Conservation (phyloP, 2,329 filamentous ascomycete genomes). For the Trichoderma polysporum region DNA sequence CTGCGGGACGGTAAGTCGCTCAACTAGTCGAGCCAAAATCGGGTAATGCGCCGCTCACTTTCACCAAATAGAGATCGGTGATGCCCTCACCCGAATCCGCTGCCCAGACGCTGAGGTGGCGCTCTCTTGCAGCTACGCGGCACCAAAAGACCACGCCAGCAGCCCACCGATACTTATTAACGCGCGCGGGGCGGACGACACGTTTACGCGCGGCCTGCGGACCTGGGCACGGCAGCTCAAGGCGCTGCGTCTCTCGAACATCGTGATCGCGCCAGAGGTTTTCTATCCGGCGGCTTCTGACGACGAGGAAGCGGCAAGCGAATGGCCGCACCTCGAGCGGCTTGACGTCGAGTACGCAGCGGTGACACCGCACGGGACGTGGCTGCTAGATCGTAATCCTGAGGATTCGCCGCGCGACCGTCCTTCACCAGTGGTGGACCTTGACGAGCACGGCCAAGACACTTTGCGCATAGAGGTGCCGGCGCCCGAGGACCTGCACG, state of each 20-base stretch:
- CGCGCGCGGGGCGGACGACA: background rate
- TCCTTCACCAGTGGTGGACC: background rate
- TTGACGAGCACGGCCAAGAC: background rate
- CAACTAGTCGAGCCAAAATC: background rate
- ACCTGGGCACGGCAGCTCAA: background rate
- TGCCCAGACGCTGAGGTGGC: background rate
- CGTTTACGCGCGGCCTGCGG: background rate
- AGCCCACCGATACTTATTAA: background rate
- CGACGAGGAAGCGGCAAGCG: background rate
- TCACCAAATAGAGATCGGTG: background rate
- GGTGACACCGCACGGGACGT: background rate
- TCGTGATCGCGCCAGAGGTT: background rate
- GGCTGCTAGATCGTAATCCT: background rate
- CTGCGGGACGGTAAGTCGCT: background rate
- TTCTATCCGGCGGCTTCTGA: background rate
- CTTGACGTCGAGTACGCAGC: background rate
- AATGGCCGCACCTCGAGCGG: background rate
- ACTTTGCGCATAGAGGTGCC: background rate
- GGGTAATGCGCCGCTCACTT: background rate
- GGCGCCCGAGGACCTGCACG: background rate
- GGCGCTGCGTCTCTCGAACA: background rate
- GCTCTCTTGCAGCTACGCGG: background rate
- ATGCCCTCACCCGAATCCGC: background rate
- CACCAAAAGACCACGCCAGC: background rate
- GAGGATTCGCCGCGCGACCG: background rate